Evolutionary conservation across 768 basidiomycete species (phyloP), one percentile per base, ranked within the genome.

Genomic region (Cystobasidium tubakii): DNA sequence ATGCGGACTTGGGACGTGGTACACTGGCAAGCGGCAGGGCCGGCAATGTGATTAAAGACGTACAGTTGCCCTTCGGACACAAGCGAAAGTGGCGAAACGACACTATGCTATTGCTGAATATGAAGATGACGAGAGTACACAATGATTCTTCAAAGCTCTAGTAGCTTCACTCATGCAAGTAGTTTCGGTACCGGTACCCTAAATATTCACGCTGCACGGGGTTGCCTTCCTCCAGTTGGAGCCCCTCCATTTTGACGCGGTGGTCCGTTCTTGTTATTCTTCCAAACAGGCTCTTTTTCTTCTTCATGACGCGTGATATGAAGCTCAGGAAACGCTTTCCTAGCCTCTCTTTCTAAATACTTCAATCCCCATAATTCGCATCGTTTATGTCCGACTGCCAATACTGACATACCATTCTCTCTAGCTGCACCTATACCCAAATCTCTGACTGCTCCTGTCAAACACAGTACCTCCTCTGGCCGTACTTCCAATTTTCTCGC

Each of bases 341-440:
- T 46, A 9, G 27, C 9, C n/a, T 33, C 23, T 19, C 31, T 25
- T 6, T 57, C n/a, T 6, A 71, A 19, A 55, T 71, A 46, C 29
- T 29, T 36, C 55, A 71, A 29, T 17, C 69, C 69, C 69, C 69
- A 71, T 12, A 57, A 4, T 36, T 71, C 69, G 34, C 69, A 71
- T 27, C 69, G 69, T 36, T 62, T 55, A 44, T 71, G 69, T 17
- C 69, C 69, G 12, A 71, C 69, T 1, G 69, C 69, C 9, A 60
- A 23, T 25, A 71, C 29, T 25, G 31, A 55, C 34, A 71, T 34
- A 19, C 55, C 69, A 21, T 21, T 15, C 17, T 29, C 29, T 23
- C 29, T 55, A 6, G 69, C 69, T 57, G 29, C 69, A 2, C 60
- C 53, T 27, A 71, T 6, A 36, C 69, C 69, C 21, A 29, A 23